Conservation (phyloP, 768 basidiomycete species). For the Leccinum aurantiacum region DNA sequence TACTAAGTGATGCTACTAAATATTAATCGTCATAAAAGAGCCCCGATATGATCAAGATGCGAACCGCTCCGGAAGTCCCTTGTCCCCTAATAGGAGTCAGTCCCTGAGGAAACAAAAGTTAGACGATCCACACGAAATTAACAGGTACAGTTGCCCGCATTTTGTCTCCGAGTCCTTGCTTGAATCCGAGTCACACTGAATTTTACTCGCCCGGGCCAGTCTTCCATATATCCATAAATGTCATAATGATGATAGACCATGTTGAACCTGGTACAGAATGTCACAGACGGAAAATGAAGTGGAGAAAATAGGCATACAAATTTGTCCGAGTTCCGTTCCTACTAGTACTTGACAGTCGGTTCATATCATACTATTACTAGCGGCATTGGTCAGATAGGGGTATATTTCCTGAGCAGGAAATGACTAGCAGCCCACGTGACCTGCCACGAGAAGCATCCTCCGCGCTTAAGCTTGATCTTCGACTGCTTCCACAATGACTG, state of each 20-base stretch:
- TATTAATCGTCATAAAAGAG: not conserved
- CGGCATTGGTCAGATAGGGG: no score
- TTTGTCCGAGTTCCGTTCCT: not conserved
- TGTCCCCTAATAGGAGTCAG: not conserved
- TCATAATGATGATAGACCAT: not conserved
- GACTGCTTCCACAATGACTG: conserved; percentile 34
- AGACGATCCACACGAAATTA: not conserved
- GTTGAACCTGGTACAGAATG: no score
- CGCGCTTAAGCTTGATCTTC: conserved; percentile 3
- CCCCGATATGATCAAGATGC: not conserved
- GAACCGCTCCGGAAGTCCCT: not conserved
- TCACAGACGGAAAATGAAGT: not conserved
- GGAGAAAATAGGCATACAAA: not conserved
- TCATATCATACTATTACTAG: not conserved
- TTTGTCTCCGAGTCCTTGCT: not conserved
- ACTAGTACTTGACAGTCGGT: not conserved
- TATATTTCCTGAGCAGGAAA: not conserved
- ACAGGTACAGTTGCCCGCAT: not conserved
- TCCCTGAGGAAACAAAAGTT: not conserved
- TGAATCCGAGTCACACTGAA: not conserved
- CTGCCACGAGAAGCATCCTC: not conserved
- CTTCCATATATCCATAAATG: not conserved
- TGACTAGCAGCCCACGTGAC: conserved; percentile 16
- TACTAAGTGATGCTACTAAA: not conserved
- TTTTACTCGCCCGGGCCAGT: not conserved